Percentiles rank a stretch among this genome's conserved stretches.
Evolutionary conservation across 345 rosid genomes (phyloP).

Genomic region (Rhizophora apiculata): DNA sequence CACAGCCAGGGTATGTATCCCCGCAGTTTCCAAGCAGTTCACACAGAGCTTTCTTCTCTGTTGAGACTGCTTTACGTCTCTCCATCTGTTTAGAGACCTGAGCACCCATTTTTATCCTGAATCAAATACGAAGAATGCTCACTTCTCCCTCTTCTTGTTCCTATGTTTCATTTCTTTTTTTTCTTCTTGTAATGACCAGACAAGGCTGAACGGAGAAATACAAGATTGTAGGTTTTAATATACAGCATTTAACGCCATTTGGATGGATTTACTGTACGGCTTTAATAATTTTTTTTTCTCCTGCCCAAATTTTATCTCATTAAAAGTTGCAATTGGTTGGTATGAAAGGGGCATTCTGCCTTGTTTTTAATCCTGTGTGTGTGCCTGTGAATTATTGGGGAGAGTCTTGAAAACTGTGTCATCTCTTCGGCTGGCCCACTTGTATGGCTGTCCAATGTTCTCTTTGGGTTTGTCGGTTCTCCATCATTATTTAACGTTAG

Average conservation of each 20-base stretch:
- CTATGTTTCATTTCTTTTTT: background rate
- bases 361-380: conserved; percentile 7
- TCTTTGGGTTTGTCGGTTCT: conserved; percentile 9
- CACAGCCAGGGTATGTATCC: conserved; percentile 57
- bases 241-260: conserved; percentile 12
- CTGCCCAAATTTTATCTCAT: background rate
- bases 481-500: too few species aligned
- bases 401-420: background rate
- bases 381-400: conserved; percentile 28
- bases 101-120: conserved; percentile 53
- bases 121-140: background rate
- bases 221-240: conserved; percentile 8
- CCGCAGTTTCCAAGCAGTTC: conserved; percentile 48
- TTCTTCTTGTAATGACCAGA: background rate
- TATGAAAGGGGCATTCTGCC: background rate
- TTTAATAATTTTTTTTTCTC: background rate
- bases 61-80: conserved; percentile 43
- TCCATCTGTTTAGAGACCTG: conserved; percentile 53
- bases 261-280: conserved; percentile 3
- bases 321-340: background rate
- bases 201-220: background rate
- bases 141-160: background rate
- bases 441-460: conserved; percentile 16
- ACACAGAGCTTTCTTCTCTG: conserved; percentile 50
- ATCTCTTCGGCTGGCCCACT: conserved; percentile 23